Evolutionary conservation across 2,329 filamentous ascomycete genomes (phyloP).

Genomic region (Colletotrichum caudatum): DNA sequence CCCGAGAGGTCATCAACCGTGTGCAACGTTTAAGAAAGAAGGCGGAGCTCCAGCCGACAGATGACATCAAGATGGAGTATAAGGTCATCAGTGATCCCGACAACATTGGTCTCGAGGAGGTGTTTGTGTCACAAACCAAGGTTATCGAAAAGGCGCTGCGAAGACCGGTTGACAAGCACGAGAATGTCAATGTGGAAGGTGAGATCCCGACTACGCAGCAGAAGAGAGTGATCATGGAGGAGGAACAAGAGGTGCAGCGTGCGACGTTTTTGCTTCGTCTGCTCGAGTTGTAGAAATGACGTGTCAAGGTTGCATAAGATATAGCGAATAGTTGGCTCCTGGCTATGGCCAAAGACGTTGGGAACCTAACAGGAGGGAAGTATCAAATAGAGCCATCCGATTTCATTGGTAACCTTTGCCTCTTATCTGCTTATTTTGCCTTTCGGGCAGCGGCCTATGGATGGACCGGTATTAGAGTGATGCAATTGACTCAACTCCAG

Average conservation of each 20-base stretch:
- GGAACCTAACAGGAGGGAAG: background rate
- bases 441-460: slow-evolving; percentile 38
- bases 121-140: slow-evolving; percentile 69
- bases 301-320: background rate
- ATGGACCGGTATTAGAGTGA: slow-evolving; percentile 12
- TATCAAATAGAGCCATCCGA: background rate
- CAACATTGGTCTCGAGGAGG: slow-evolving; percentile 74
- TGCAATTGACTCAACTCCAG: background rate
- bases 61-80: slow-evolving; percentile 97
- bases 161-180: slow-evolving; percentile 72
- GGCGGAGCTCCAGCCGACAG: slow-evolving; percentile 88
- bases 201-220: slow-evolving; percentile 27
- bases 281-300: slow-evolving; percentile 70
- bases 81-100: slow-evolving; percentile 83
- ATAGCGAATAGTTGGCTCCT: background rate
- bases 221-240: slow-evolving; percentile 74
- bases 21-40: slow-evolving; percentile 95
- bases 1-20: slow-evolving; percentile 91
- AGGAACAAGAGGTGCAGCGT: slow-evolving; percentile 88
- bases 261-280: slow-evolving; percentile 83
- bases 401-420: background rate
- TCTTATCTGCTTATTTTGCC: slow-evolving; percentile 10
- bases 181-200: slow-evolving; percentile 46
- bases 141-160: slow-evolving; percentile 69
- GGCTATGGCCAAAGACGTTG: background rate